These are phyloP conservation scores for Stramenopiles sp. DNA, from an alignment of 352 stramenopile genomes.

Conservation along the genomic window DNA sequence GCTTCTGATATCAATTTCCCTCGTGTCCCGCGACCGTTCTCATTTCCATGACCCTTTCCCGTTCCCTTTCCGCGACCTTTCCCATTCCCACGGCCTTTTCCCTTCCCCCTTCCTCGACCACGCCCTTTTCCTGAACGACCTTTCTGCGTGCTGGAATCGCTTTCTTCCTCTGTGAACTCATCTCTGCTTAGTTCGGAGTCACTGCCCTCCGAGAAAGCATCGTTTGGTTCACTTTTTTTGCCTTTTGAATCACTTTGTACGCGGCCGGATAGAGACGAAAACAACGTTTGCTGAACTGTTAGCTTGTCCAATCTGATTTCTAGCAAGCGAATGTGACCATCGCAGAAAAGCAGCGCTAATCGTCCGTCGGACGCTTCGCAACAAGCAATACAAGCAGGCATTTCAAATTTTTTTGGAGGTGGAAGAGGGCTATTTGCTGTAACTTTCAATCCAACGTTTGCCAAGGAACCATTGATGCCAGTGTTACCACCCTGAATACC, in stretches of 20 bases:
- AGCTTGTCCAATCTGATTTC: not conserved
- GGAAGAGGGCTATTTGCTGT: not conserved
- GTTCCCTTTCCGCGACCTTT: not conserved
- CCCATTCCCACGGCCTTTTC: not conserved
- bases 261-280: not conserved
- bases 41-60: not conserved
- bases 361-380: not conserved
- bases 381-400: not conserved
- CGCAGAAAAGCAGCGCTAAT: conserved; percentile 8
- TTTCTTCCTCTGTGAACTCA: not conserved
- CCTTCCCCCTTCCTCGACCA: not conserved
- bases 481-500: not conserved
- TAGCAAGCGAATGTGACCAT: not conserved
- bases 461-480: not conserved
- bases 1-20: not conserved
- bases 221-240: not conserved
- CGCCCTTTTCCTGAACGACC: not conserved
- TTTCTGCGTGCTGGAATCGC: not conserved
- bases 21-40: not conserved
- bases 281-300: not conserved
- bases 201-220: not conserved
- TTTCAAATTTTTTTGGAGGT: not conserved
- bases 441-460: conserved; percentile 7
- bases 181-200: too few relatives aligned
- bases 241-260: not conserved